Percentiles rank a stretch among this genome's conserved stretches.
phyloP scores from a whole-genome alignment of 2,329 filamentous ascomycete species.

The Aspergillus sp. region DNA sequence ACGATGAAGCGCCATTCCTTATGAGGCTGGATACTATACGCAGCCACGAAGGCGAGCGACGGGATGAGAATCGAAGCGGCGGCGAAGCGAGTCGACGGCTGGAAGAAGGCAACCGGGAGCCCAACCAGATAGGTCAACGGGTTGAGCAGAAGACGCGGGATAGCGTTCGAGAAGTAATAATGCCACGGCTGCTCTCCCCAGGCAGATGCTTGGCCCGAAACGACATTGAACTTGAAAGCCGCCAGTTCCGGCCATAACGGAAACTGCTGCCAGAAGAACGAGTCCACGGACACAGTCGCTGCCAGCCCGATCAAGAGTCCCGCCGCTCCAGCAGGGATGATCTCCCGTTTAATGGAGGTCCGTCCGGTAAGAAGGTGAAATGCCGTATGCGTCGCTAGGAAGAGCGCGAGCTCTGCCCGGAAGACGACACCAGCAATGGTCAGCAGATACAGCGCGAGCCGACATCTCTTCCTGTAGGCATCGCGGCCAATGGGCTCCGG shows the following conservation, averaged over 20 bases:
- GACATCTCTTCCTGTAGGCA: conserved; percentile 41
- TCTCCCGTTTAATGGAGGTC: conserved; percentile 42
- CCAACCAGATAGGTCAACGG: conserved; percentile 52
- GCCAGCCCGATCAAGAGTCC: conserved; percentile 58
- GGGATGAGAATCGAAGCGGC: conserved; percentile 54
- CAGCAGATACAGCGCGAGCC: conserved; percentile 61
- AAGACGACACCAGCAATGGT: conserved; percentile 77
- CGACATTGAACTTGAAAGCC: conserved; percentile 84
- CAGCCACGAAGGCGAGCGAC: conserved; percentile 58
- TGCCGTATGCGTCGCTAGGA: conserved; percentile 59
- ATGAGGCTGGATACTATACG: conserved; percentile 86
- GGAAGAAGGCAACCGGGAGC: conserved; percentile 43
- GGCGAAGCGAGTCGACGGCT: conserved; percentile 42
- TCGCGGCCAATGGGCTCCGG: conserved; percentile 26
- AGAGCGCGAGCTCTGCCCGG: conserved; percentile 76
- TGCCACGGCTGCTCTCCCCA: conserved; percentile 84
- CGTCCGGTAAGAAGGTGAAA: conserved; percentile 52
- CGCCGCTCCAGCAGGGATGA: conserved; percentile 57
- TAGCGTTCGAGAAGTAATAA: conserved; percentile 72
- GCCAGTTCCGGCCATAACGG: conserved; percentile 81
- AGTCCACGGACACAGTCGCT: conserved; percentile 69
- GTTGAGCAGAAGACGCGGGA: conserved; percentile 78
- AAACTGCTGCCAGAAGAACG: conserved; percentile 79
- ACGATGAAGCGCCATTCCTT: conserved; percentile 96
- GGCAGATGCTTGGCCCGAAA: conserved; percentile 69